Evolutionary conservation across 1,284 basidiomycete species (phyloP), one percentile per base, ranked within the genome.

Genomic region (Leccinum fallax): DNA sequence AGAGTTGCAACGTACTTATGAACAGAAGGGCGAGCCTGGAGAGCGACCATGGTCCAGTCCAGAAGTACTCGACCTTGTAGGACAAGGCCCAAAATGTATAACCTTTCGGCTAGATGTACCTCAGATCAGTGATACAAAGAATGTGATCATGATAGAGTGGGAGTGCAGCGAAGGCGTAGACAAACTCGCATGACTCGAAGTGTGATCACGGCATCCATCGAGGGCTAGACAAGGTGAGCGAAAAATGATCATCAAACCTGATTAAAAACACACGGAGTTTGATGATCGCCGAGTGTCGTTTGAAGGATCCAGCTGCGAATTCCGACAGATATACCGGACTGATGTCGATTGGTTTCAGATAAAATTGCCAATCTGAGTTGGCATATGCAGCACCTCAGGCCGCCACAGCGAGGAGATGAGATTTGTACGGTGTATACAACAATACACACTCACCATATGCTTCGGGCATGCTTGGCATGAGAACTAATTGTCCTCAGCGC

Each of bases 61-160:
- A 66, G 34, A 66, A 55, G 55, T 53, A 57, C 10, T 30, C 64
- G 19, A 58, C 53, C 63, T 65, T 32, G 19, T 11, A 11, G 24
- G 38, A 32, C 26, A 16, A 43, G 9, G 34, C 11, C 57, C 8
- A n/a, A 16, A 28, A 28, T 19, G 19, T 10, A 30, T 30, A 30
- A 19, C 43, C 1, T 6, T 38, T 30, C 13, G 34, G 40, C 9
- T 7, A 24, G 24, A 26, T 40, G 24, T 19, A 58, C 63, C 60
- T 65, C 63, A 15, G 24, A 26, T 66, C 43, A 15, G 38, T 34
- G 28, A 65, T 43, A 36, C 49, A 62, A 38, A 64, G 2, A 10
- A 46, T 43, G 52, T 64, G 49, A 26, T 64, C 63, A 16, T 64
- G 24, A 26, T 26, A 64, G 36, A 64, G 13, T 5, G 64, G 10